Conservation (phyloP, 2,329 filamentous ascomycete genomes). For the Fusarium praegraminearum region DNA sequence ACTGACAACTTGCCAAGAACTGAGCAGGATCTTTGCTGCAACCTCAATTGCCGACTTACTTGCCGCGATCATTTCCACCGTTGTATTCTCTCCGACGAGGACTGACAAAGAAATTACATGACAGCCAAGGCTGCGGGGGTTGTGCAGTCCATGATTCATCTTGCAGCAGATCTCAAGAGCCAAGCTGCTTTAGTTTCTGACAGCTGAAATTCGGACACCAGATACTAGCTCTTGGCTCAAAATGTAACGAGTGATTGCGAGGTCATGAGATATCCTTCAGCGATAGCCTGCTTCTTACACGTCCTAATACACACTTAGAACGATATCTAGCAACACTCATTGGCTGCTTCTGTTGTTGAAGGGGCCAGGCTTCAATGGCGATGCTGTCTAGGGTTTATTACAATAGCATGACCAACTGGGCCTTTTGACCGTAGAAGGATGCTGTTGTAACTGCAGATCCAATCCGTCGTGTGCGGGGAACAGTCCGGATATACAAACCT, state of each 20-base stretch:
- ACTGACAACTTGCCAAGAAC: background rate
- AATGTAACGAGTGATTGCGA: background rate
- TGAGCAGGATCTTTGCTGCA: background rate
- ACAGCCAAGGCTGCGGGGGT: background rate
- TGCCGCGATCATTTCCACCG: background rate
- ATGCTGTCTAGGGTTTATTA: background rate
- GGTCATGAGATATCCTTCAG: background rate
- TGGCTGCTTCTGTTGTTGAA: background rate
- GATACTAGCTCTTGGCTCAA: no score
- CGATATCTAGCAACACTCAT: background rate
- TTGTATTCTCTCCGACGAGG: background rate
- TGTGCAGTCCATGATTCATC: background rate
- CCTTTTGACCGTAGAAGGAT: constrained; percentile 1
- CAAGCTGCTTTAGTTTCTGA: background rate
- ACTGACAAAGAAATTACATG: constrained; percentile 11
- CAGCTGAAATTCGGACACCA: background rate
- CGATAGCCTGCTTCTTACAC: background rate
- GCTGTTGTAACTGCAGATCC: constrained; percentile 11
- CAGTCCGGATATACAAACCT: constrained; percentile 1
- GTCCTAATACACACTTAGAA: background rate
- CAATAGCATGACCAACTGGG: background rate
- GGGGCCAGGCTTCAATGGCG: no score
- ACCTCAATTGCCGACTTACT: constrained; percentile 6
- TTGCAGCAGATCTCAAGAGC: background rate
- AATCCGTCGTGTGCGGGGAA: constrained; percentile 10